A percentile compares a stretch with the other conserved stretches of the same genome.
Conservation (phyloP, 371 early-diverging fungal species). For the Polyrhizophydium stewartii region DNA sequence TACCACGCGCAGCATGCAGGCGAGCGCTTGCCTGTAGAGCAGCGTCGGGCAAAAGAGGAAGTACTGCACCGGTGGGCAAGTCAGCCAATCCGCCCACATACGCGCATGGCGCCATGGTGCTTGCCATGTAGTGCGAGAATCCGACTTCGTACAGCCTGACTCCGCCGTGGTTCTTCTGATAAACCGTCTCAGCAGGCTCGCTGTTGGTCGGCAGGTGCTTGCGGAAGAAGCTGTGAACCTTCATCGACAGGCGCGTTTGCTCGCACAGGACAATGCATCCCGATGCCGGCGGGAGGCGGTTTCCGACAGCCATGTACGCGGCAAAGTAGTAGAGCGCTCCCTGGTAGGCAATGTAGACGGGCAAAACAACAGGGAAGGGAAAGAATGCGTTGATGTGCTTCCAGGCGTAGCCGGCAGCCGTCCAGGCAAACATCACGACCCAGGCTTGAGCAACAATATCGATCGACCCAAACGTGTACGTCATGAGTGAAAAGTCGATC, state of each 20-base stretch:
- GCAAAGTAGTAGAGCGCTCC: no score
- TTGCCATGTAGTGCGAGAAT: constrained; percentile 7
- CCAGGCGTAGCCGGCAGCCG: no score
- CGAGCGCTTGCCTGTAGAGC: constrained; percentile 7
- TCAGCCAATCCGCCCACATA: no score
- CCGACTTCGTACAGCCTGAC: constrained; percentile 6
- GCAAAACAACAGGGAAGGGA: no score
- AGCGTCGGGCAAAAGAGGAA: constrained; percentile 17
- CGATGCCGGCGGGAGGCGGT: constrained; percentile 4
- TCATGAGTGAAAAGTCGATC: constrained; percentile 13
- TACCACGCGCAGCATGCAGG: background rate
- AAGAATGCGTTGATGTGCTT: no score
- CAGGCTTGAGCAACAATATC: constrained; percentile 6
- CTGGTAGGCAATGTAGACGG: no score
- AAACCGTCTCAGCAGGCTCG: no score
- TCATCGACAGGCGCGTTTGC: constrained; percentile 15
- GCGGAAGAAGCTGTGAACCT: constrained; percentile 16
- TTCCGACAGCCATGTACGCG: no score
- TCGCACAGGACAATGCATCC: constrained; percentile 22
- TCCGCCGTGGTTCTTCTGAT: background rate
- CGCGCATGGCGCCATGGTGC: background rate
- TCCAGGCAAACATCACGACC: no score
- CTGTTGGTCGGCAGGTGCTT: constrained; percentile 1
- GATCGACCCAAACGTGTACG: constrained; percentile 5
- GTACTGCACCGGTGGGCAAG: no score